Evolutionary conservation across 2,329 filamentous ascomycete species (phyloP), one percentile per base, ranked within the genome.

Genomic region (Paraconiothyrium sp.): DNA sequence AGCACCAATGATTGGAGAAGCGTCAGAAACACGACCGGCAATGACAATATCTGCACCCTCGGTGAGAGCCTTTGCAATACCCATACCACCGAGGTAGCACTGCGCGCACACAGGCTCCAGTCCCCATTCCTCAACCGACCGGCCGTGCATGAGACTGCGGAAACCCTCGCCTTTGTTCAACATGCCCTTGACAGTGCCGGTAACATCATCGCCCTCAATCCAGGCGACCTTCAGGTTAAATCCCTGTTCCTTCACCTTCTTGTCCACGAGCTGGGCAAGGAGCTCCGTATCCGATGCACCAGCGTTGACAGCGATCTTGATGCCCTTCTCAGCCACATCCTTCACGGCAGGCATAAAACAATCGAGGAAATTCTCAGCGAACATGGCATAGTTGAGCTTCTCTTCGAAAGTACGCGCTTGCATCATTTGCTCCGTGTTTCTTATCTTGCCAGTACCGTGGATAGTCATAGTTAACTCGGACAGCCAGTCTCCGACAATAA

Each of bases 331-430:
- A 1, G 70, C 69, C 6, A 77, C 59, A 58, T 73, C 63, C n/a
- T 60, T 73, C 59, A 74, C 74, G 59, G 79, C 79, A 24, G 79
- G 79, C 10, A 76, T 75, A 11, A 81, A 79, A 32, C 83, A 80
- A 67, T 85, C 81, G 43, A 86, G 76, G 62, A 86, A 85, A 9
- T 84, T 83, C 41, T 68, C 68, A 13, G 69, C 71, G 49, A 71
- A 72, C 70, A 72, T 71, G 57, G 70, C 71, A 41, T 67, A 66
- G 51, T 73, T 63, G 58, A 72, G 59, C 60, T 70, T 72, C 48
- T 72, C 68, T 16, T 69, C 83, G 79, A 83, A 63, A 79, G 77
- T 61, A 74, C 81, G 58, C 70, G 77, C 61, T 77, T 78, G 54
- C 70, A 82, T 9, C 81, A 70, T 82, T 67, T 44, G 77, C 72